Evolutionary conservation across 1,284 basidiomycete species (phyloP).

Genomic region (Apiotrichum sp.): DNA sequence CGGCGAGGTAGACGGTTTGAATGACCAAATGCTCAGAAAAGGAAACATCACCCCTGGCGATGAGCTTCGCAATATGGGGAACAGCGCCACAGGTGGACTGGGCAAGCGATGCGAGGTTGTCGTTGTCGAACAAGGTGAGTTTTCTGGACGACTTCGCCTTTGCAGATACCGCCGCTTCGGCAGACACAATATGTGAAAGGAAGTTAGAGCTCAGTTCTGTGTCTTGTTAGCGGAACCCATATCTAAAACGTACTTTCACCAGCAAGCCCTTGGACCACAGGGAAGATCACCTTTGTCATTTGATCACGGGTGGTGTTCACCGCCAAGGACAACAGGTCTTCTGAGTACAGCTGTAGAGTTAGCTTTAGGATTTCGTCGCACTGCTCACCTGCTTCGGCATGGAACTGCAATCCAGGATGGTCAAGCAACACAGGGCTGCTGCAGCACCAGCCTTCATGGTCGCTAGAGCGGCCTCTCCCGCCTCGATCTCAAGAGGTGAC

Average conservation of each 20-base stretch:
- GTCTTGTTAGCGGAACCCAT: too few relatives aligned
- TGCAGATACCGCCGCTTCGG: constrained; percentile 43
- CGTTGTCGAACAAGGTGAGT: constrained; percentile 37
- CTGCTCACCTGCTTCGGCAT: constrained; percentile 70
- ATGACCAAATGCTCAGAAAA: constrained; percentile 87
- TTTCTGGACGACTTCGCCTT: constrained; percentile 15
- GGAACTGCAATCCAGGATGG: constrained; percentile 67
- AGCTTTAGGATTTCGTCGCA: constrained; percentile 3
- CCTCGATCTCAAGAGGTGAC: constrained; percentile 54
- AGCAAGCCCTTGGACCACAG: constrained; percentile 69
- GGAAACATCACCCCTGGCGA: constrained; percentile 51
- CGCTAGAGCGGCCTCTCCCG: constrained; percentile 53
- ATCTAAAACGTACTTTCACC: constrained; percentile 41
- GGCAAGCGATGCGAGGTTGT: constrained; percentile 57
- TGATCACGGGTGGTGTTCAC: constrained; percentile 70
- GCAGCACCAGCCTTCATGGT: constrained; percentile 62
- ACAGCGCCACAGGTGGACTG: constrained; percentile 56
- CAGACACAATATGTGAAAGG: constrained; percentile 55
- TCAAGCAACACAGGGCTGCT: constrained; percentile 74
- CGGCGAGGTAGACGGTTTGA: constrained; percentile 80
- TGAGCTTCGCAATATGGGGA: constrained; percentile 43
- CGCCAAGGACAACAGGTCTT: constrained; percentile 78
- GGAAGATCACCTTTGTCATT: constrained; percentile 72
- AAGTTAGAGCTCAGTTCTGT: constrained; percentile 49
- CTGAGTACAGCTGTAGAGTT: constrained; percentile 67